phyloP scores from a whole-genome alignment of 768 basidiomycete species.

The Lactifluus echinatus region DNA sequence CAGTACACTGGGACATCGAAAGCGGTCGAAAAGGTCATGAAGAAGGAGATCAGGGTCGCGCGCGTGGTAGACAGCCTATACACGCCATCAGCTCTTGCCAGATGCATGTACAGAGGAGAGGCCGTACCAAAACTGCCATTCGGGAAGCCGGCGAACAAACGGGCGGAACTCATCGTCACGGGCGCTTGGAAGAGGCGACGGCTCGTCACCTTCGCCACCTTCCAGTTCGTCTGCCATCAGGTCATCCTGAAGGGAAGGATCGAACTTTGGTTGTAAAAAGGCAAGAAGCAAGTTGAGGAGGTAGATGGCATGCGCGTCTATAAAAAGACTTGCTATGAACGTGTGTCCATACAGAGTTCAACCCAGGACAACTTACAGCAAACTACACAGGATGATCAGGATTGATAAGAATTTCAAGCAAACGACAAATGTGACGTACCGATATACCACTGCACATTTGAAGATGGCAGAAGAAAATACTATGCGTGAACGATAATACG shows the following conservation, averaged over 20 bases:
- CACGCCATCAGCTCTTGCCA: not conserved
- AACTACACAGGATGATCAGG: slow-evolving; percentile 32
- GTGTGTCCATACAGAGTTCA: not conserved
- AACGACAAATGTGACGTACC: slow-evolving; percentile 41
- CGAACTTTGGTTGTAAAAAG: slow-evolving; percentile 96
- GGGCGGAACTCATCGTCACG: slow-evolving; percentile 95
- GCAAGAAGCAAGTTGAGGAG: slow-evolving; percentile 93
- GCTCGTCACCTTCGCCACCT: slow-evolving; percentile 50
- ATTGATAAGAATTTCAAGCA: not conserved
- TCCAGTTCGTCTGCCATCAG: slow-evolving; percentile 92
- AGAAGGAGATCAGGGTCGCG: slow-evolving; percentile 72
- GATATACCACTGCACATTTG: slow-evolving; percentile 71
- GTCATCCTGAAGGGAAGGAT: slow-evolving; percentile 92
- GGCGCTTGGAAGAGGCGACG: slow-evolving; percentile 51
- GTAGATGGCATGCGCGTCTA: slow-evolving; percentile 91
- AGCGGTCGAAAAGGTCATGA: slow-evolving; percentile 71
- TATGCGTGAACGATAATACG: slow-evolving; percentile 7
- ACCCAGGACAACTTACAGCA: slow-evolving; percentile 49
- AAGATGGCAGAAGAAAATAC: not conserved
- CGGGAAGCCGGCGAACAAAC: slow-evolving; percentile 89
- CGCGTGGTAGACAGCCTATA: slow-evolving; percentile 84
- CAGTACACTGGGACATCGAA: slow-evolving; percentile 99
- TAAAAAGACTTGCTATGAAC: not conserved
- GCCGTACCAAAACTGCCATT: slow-evolving; percentile 90
- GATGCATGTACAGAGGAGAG: not conserved